Evolutionary conservation across 768 basidiomycete genomes (phyloP).

Genomic region (Amanita molliuscula): DNA sequence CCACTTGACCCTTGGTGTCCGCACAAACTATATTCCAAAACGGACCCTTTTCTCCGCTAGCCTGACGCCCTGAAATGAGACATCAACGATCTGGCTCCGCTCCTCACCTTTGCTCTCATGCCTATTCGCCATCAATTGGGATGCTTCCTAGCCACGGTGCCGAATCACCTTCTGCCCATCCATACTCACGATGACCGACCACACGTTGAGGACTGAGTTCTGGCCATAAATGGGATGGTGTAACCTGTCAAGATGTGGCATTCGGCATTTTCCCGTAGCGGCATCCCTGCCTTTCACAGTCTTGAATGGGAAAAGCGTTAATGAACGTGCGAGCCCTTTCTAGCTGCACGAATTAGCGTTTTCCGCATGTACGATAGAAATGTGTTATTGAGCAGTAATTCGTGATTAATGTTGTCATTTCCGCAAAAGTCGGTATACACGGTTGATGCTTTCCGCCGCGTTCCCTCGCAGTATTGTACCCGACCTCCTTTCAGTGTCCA

Average conservation of each 20-base stretch:
- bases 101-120: neutral
- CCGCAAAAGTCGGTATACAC: neutral
- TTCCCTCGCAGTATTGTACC: no score
- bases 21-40: slow-evolving; percentile 2
- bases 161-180: neutral
- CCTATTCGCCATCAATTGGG: neutral
- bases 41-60: neutral
- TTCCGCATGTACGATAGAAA: neutral
- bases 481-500: slow-evolving; percentile 52
- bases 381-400: neutral
- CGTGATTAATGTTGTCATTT: neutral
- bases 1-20: neutral
- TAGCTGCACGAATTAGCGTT: neutral
- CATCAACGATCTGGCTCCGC: neutral
- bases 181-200: neutral
- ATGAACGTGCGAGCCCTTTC: slow-evolving; percentile 1
- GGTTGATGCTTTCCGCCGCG: neutral
- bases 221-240: neutral
- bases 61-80: neutral
- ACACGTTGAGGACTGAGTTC: neutral
- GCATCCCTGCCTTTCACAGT: neutral
- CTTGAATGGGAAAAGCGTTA: neutral
- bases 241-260: neutral
- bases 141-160: neutral
- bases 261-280: neutral